Base-by-base conservation (phyloP, 768 basidiomycete species). In the Multifurca ochricompacta region DNA sequence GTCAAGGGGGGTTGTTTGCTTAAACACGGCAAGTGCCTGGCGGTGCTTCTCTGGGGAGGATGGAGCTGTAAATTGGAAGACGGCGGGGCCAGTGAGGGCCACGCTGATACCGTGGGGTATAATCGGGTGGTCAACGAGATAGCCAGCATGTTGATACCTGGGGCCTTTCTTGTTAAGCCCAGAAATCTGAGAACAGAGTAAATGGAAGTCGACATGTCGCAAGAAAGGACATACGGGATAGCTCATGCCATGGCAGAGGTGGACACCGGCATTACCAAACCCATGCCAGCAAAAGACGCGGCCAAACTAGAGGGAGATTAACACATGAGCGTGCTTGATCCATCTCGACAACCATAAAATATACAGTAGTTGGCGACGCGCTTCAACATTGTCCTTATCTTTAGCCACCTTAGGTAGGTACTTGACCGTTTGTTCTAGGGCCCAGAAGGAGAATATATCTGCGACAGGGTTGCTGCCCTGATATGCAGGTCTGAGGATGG, bases 401-500 rank as follows among this genome's bases (percentile, higher is more conserved):
- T 82, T 87, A 1, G 89, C 85, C 39, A 97, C 81, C 21, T 87
- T 80, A 13, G 94, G 95, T 18, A 98, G 79, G 64, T 91, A 84
- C 66, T 90, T 81, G 40, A 97, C 85, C 0, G 92, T 89, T 13
- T 91, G 87, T 63, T 82, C 79, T 54, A 98, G 73, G 2, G 95
- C 94, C 94, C 95, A 98, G 51, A 86, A 73, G 16, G 91, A 91
- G 72, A 98, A 98, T 43, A 98, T 89, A 65, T 98, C 95, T 2
- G 93, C 91, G 44, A 97, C 87, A 4, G 89, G 90, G 65, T 95
- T 95, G 66, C 87, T 85, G 55, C 91, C 92, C 69, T 95, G 92
- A 64, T 95, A 96, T 4, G 91, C 87, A 25, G 95, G 95, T 39
- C 95, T 79, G 39, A 90, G 70, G 37, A 93, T 85, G 3, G 95